A percentile compares a stretch with the other conserved stretches of the same genome.
Evolutionary conservation across 106 monocot genomes (phyloP).

Genomic region (Apostasia shenzhenica): DNA sequence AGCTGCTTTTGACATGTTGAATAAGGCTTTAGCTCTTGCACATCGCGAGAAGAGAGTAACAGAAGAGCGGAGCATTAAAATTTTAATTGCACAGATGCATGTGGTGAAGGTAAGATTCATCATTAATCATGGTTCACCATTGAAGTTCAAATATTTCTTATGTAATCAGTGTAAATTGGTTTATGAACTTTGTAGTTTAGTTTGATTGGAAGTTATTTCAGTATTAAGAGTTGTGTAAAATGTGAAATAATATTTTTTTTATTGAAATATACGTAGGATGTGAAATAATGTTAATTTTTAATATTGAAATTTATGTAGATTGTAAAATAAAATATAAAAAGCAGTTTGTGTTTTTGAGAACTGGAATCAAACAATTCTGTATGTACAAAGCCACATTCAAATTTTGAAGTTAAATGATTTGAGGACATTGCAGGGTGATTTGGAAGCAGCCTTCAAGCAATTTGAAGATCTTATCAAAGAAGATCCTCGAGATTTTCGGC

Average conservation of each 20-base stretch:
- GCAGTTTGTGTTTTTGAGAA: too few species aligned
- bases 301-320: too few species aligned
- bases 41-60: constrained; percentile 59
- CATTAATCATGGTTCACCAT: neutral
- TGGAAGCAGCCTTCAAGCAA: constrained; percentile 52
- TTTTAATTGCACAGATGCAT: constrained; percentile 91
- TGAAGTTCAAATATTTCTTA: neutral
- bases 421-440: constrained; percentile 53
- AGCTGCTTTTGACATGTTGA: constrained; percentile 65
- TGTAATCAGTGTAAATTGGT: too few species aligned
- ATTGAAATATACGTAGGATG: too few species aligned
- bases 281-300: too few species aligned
- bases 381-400: too few species aligned
- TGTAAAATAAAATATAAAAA: too few species aligned
- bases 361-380: too few species aligned
- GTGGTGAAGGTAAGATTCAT: constrained; percentile 52
- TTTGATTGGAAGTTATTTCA: too few species aligned
- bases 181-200: too few species aligned
- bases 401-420: neutral
- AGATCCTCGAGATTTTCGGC: constrained; percentile 83
- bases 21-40: constrained; percentile 72
- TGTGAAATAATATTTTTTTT: too few species aligned
- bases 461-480: constrained; percentile 63
- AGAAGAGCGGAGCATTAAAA: constrained; percentile 74
- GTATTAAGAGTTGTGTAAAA: too few species aligned